These are phyloP conservation scores for Mortierella sp. DNA, from an alignment of 371 early-diverging fungal genomes.

Conservation along the genomic window DNA sequence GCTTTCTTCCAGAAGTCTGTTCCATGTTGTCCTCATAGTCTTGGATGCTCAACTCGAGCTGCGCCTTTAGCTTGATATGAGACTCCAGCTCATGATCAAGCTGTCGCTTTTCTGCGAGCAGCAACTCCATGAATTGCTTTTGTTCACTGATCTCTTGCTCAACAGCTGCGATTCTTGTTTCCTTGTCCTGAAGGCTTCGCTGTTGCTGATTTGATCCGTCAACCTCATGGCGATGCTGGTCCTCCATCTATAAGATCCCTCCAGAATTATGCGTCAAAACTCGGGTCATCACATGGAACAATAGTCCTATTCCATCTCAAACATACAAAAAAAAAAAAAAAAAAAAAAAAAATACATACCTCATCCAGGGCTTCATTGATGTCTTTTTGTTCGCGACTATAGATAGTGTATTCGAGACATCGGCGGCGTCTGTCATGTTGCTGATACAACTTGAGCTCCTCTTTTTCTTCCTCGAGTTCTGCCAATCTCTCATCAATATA, in stretches of 20 bases:
- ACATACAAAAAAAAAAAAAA: too few relatives aligned
- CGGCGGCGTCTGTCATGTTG: slow-evolving; percentile 87
- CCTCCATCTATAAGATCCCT: slow-evolving; percentile 56
- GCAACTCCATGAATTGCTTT: slow-evolving; percentile 58
- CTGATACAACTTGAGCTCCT: slow-evolving; percentile 89
- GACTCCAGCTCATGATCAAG: slow-evolving; percentile 65
- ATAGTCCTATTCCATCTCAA: not conserved
- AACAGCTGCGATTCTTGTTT: slow-evolving; percentile 34
- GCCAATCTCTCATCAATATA: slow-evolving; percentile 90
- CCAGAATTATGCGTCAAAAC: not conserved
- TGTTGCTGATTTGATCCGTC: slow-evolving; percentile 51
- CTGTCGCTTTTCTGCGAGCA: slow-evolving; percentile 67
- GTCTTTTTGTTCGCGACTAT: slow-evolving; percentile 87
- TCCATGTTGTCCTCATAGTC: slow-evolving; percentile 66
- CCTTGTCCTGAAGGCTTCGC: slow-evolving; percentile 25
- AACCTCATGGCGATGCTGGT: slow-evolving; percentile 60
- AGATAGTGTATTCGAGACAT: slow-evolving; percentile 92
- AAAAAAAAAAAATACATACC: too few relatives aligned
- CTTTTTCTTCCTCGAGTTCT: slow-evolving; percentile 95
- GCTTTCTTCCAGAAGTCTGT: slow-evolving; percentile 47
- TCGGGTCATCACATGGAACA: not conserved
- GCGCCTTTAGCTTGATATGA: slow-evolving; percentile 63
- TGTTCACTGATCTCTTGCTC: slow-evolving; percentile 57
- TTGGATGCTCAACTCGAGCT: slow-evolving; percentile 64
- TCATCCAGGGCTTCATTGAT: slow-evolving; percentile 80